Percentiles rank a stretch among this genome's conserved stretches.
phyloP scores from a whole-genome alignment of 2,329 filamentous ascomycete species.

The Talaromyces marneffei region DNA sequence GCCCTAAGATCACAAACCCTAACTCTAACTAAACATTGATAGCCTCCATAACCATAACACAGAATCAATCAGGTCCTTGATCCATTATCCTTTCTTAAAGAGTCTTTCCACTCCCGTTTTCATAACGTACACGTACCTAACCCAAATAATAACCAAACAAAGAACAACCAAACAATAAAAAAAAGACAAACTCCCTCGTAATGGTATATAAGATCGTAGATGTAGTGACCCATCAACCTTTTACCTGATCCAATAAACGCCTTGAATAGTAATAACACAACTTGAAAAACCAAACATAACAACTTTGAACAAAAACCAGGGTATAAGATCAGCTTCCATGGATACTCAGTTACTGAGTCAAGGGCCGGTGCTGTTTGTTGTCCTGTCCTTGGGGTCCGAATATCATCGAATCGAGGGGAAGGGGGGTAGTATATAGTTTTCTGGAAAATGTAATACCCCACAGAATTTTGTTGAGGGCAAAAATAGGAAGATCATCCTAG shows the following conservation, averaged over 20 bases:
- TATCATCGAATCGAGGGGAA: background rate
- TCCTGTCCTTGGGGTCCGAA: background rate
- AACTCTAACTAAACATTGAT: no score
- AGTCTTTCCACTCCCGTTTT: background rate
- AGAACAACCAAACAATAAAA: no score
- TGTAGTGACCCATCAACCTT: background rate
- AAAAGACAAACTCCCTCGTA: background rate
- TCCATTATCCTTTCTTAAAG: background rate
- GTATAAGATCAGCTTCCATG: background rate
- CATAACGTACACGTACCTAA: background rate
- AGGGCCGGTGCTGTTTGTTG: background rate
- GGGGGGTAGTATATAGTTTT: background rate
- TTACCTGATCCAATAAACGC: background rate
- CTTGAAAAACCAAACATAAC: background rate
- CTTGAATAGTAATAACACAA: background rate
- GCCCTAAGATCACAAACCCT: background rate
- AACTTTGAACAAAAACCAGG: background rate
- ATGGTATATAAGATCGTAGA: background rate
- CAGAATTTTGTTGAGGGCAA: background rate
- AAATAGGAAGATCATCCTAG: background rate
- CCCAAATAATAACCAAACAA: background rate
- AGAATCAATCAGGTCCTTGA: background rate
- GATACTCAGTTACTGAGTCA: no score
- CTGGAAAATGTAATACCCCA: background rate
- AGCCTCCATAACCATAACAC: background rate